Base-by-base conservation (phyloP, 495 filamentous ascomycete species). In the Tuber melanosporum region DNA sequence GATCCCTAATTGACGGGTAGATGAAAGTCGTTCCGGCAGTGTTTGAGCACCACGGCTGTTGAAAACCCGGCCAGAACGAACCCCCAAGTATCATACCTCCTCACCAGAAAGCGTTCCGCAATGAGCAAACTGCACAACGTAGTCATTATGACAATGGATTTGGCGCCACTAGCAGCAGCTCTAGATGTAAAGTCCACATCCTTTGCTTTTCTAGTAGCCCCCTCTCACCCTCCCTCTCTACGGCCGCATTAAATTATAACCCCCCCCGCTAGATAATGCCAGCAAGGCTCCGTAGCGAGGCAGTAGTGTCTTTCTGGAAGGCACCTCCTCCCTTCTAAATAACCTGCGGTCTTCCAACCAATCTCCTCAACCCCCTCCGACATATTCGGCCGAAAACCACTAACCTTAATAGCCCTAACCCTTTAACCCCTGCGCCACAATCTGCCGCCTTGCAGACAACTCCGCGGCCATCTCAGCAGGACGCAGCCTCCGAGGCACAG, bases 301-400 rank as follows among this genome's bases (percentile, higher is more conserved):
- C 14, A 9, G n/a, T 17, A 17, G 57, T 26, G 42, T 1, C 12
- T 26, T 52, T 66, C 73, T 41, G 78, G 78, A 77, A 73, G 71
- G 79, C 3, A 5, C 77, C 46, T 80, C 77, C 49, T 80, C 80
- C 46, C 73, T 77, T 12, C 80, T 76, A 39, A 79, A 88, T n/a
- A 89, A 87, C n/a, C n/a, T n/a, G n/a, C 22, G 89, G 88, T 86
- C 49, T 89, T 88, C 76, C 88, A 89, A 75, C 85, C 89, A 0
- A 73, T 90, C 22, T 89, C 89, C 73, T 87, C 88, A 3, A 85
- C 86, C 2, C 84, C 89, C 32, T 89, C 88, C 19, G 88, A 90
- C 75, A 88, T 90, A 75, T 90, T 87, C 84, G 88, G 87, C 3
- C 88, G 88, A 39, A 90, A 90, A 76, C 79, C 85, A 9, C 85